Evolutionary conservation across 2,329 filamentous ascomycete genomes (phyloP).

Genomic region (Fusarium piperis): DNA sequence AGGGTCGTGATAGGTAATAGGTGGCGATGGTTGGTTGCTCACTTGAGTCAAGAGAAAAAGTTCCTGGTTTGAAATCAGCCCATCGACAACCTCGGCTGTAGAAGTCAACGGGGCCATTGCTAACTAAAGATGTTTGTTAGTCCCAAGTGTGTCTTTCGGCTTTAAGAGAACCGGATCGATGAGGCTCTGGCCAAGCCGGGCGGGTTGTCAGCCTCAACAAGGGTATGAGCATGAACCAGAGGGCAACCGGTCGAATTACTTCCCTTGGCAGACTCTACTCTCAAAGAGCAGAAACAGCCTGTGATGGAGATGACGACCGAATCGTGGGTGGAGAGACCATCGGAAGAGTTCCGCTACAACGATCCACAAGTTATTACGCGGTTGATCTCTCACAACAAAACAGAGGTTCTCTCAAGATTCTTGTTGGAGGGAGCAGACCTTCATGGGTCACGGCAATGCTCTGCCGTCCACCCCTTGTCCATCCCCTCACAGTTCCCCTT

Average conservation of each 20-base stretch:
- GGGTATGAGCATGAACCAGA: conserved; percentile 1
- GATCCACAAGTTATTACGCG: conserved; percentile 4
- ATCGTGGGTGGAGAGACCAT: conserved; percentile 18
- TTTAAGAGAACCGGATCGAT: neutral
- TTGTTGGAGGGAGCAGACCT: conserved; percentile 1
- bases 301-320: conserved; percentile 21
- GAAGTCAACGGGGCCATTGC: neutral
- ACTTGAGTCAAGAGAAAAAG: conserved; percentile 9
- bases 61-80: conserved; percentile 13
- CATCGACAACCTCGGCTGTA: neutral
- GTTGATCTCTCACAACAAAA: conserved; percentile 2
- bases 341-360: conserved; percentile 25
- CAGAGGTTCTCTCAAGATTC: conserved; percentile 14
- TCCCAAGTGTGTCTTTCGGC: neutral
- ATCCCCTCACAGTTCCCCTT: conserved; percentile 19
- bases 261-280: neutral
- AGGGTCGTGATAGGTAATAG: conserved; percentile 19
- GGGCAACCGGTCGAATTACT: conserved; percentile 3
- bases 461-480: conserved; percentile 20
- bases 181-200: conserved; percentile 29
- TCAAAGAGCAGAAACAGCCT: conserved; percentile 4
- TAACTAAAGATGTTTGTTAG: neutral
- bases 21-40: conserved; percentile 16
- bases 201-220: conserved; percentile 24
- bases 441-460: conserved; percentile 20